A percentile compares a stretch with the other conserved stretches of the same genome.
phyloP scores from a whole-genome alignment of 1,284 basidiomycete species.

The Sporisorium sorghi region DNA sequence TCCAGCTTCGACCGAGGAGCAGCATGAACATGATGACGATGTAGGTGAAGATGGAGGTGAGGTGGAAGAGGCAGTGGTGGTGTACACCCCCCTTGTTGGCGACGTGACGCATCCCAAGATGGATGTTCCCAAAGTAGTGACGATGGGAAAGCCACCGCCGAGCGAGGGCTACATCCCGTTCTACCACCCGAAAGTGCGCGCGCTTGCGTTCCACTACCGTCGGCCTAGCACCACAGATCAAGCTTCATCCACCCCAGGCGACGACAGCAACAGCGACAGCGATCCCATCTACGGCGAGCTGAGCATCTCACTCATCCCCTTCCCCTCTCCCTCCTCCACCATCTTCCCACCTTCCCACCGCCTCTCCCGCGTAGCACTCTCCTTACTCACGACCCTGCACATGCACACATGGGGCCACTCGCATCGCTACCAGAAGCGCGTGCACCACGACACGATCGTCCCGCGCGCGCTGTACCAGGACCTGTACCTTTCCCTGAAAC shows the following conservation, averaged over 20 bases:
- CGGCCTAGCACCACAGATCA: background rate
- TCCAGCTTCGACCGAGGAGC: background rate
- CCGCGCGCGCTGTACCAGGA: slow-evolving; percentile 86
- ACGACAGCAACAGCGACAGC: background rate
- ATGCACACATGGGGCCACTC: slow-evolving; percentile 85
- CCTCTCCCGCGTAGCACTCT: slow-evolving; percentile 82
- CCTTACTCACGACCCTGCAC: slow-evolving; percentile 83
- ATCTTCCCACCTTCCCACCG: slow-evolving; percentile 71
- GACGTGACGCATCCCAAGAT: slow-evolving; percentile 23
- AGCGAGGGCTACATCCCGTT: slow-evolving; percentile 55
- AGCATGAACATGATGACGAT: background rate
- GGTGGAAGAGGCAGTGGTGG: slow-evolving; percentile 33
- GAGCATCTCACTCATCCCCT: slow-evolving; percentile 73
- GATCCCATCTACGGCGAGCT: slow-evolving; percentile 58
- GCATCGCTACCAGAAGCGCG: slow-evolving; percentile 85
- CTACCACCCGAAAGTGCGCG: slow-evolving; percentile 66
- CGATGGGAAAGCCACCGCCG: slow-evolving; percentile 4
- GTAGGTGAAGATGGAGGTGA: slow-evolving; percentile 12
- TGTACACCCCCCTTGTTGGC: slow-evolving; percentile 44
- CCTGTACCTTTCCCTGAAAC: slow-evolving; percentile 85
- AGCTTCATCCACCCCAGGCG: no score
- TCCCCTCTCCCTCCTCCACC: slow-evolving; percentile 21
- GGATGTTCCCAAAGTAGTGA: slow-evolving; percentile 6
- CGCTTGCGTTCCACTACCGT: slow-evolving; percentile 57
- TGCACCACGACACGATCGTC: slow-evolving; percentile 84